Evolutionary conservation across 2,329 filamentous ascomycete genomes (phyloP).

Genomic region (Ceratocystis harringtonii): DNA sequence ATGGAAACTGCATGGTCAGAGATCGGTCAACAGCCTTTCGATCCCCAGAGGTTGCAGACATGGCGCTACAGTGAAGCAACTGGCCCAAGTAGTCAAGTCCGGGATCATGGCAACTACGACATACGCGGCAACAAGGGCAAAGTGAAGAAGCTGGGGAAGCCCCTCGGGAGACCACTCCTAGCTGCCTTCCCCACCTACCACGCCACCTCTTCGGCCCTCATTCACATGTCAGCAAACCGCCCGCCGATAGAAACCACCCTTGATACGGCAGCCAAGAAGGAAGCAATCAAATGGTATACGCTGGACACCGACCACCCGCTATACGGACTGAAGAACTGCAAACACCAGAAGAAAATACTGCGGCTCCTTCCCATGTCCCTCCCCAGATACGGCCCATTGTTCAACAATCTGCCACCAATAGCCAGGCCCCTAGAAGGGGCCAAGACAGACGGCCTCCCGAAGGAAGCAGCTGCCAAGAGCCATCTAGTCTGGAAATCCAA

Average conservation of each 20-base stretch:
- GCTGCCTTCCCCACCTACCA: neutral
- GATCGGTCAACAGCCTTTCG: too few relatives aligned
- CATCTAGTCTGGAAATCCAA: too few relatives aligned
- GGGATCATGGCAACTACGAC: too few relatives aligned
- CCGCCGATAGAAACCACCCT: neutral
- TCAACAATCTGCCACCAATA: too few relatives aligned
- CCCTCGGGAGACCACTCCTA: too few relatives aligned
- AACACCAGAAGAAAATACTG: neutral
- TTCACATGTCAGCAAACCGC: neutral
- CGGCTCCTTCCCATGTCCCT: neutral
- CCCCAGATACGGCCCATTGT: conserved; percentile 23
- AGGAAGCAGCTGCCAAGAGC: too few relatives aligned
- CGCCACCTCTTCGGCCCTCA: neutral
- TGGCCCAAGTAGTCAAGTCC: too few relatives aligned
- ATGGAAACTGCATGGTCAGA: too few relatives aligned
- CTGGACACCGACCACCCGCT: neutral
- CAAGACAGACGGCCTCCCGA: too few relatives aligned
- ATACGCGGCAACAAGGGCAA: neutral
- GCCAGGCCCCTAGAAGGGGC: too few relatives aligned
- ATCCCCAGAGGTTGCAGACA: too few relatives aligned
- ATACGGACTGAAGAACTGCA: neutral
- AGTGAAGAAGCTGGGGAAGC: neutral
- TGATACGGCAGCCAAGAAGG: neutral
- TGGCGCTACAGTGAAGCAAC: too few relatives aligned
- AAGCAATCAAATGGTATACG: neutral